A percentile compares a stretch with the other conserved stretches of the same genome.
Conservation (phyloP, 345 rosid genomes). For the Hypericum perforatum region DNA sequence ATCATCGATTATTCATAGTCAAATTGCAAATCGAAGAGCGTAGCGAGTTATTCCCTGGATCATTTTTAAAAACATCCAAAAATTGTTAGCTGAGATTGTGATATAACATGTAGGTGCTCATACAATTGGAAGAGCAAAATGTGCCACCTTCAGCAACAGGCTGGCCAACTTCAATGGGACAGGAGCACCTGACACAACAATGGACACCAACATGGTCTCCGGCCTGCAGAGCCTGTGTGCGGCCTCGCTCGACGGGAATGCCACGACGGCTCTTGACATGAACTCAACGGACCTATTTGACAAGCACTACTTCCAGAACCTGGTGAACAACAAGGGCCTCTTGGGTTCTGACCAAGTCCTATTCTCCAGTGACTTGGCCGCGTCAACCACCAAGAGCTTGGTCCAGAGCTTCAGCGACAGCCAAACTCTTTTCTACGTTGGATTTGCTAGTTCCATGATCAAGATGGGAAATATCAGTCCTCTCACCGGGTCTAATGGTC, state of each 20-base stretch:
- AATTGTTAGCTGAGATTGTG: neutral
- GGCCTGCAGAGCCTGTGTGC: constrained; percentile 12
- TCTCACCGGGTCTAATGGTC: constrained; percentile 27
- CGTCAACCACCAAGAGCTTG: constrained; percentile 9
- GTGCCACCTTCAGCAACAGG: constrained; percentile 20
- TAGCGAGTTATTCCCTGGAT: too few relatives aligned
- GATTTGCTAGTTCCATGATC: constrained; percentile 30
- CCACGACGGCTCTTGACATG: neutral
- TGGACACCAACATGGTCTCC: too few relatives aligned
- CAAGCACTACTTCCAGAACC: constrained; percentile 9
- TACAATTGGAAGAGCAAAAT: constrained; percentile 20
- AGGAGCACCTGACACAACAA: constrained; percentile 8
- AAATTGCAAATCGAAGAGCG: too few relatives aligned
- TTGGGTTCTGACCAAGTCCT: constrained; percentile 23
- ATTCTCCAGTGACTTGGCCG: constrained; percentile 21
- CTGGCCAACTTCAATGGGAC: constrained; percentile 18
- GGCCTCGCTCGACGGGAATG: constrained; percentile 1
- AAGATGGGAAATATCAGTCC: constrained; percentile 36
- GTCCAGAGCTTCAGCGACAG: constrained; percentile 28
- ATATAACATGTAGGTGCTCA: constrained; percentile 15
- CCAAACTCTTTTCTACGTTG: constrained; percentile 27
- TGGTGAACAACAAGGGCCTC: constrained; percentile 6
- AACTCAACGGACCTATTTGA: constrained; percentile 8
- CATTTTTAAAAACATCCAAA: too few relatives aligned
- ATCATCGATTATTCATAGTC: too few relatives aligned